Conservation (phyloP, 1,139 yeast species). For the Candida sp. region DNA sequence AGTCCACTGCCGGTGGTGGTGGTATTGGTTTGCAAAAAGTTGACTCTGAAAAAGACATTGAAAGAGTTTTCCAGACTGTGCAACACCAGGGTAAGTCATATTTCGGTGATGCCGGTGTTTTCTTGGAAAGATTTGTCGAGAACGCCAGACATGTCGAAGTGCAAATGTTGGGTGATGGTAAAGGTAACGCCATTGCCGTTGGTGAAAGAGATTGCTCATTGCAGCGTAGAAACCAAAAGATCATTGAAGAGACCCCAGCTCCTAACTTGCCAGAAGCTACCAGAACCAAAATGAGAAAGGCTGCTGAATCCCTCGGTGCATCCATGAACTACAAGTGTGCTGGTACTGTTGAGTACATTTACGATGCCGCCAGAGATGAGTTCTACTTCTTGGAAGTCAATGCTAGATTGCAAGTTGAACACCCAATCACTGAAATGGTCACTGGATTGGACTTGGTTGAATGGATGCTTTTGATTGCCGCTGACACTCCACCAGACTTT, state of each 20-base stretch:
- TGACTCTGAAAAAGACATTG: conserved; percentile 78
- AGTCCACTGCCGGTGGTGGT: conserved; percentile 99
- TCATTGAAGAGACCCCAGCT: conserved; percentile 98
- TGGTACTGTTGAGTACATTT: conserved; percentile 96
- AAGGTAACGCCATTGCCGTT: conserved; percentile 87
- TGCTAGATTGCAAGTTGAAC: conserved; percentile 97
- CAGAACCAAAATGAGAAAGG: conserved; percentile 72
- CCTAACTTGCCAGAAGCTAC: conserved; percentile 88
- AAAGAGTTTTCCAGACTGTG: conserved; percentile 85
- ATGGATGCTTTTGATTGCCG: conserved; percentile 95
- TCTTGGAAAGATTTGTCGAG: conserved; percentile 91
- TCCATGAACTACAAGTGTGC: conserved; percentile 92
- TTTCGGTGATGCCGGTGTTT: conserved; percentile 95
- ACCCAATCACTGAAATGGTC: conserved; percentile 95
- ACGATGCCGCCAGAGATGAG: conserved; percentile 82
- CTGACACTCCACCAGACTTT: conserved; percentile 85
- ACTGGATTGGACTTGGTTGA: conserved; percentile 95
- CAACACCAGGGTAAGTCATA: conserved; percentile 93
- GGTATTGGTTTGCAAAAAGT: conserved; percentile 98
- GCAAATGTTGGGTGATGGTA: conserved; percentile 96
- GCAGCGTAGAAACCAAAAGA: conserved; percentile 96
- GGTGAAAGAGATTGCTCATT: conserved; percentile 98
- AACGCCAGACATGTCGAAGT: conserved; percentile 96
- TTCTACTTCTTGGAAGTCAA: conserved; percentile 96
- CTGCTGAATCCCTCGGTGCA: conserved; percentile 83